Base-by-base conservation (phyloP, 2,329 filamentous ascomycete species). In the Penicillium sp. region DNA sequence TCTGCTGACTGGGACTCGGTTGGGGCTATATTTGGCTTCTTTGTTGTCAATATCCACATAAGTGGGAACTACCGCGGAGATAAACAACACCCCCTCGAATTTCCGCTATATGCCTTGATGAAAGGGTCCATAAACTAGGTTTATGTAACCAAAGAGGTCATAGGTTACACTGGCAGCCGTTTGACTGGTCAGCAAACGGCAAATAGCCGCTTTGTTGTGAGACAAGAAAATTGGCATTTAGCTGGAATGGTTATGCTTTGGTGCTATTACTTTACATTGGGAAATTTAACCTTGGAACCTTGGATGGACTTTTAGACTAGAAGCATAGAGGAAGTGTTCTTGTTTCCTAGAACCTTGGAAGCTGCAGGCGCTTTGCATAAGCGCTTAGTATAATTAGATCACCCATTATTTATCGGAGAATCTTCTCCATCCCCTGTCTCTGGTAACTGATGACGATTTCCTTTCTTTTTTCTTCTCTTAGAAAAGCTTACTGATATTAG, bases 21-120 rank as follows among this genome's bases (percentile, higher is more conserved):
- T 27, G 27, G 18, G 24, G 29, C 61, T 54, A 57, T 54, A 58
- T 38, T 47, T 47, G 49, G 43, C 46, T 36, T 57, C 56, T 61
- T 59, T 63, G 61, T 63, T 62, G 45, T 47, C 51, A 42, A 34
- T 13, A 21, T 42, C 36, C 47, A 49, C 46, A n/a, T 34, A 49
- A 54, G 47, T 27, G 31, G 24, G 47, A 55, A 11, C 40, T 58
- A 44, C 47, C 43, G 18, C 38, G 27, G 40, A 36, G 24, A 39
- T 27, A 27, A 34, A 46, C n/a, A 45, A 49, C 43, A 8, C 14
- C 5, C 2, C 39, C 21, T 43, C 40, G 24, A 52, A 43, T 49
- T 43, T 5, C 34, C 13, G 24, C 3, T 27, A 6, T 4, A 9
- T 42, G 43, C 10, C 6, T 22, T 24, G 42, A 10, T 36, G 9